Evolutionary conservation across 345 rosid genomes (phyloP), one percentile per base, ranked within the genome.

Genomic region (Dipteronia sinensis): DNA sequence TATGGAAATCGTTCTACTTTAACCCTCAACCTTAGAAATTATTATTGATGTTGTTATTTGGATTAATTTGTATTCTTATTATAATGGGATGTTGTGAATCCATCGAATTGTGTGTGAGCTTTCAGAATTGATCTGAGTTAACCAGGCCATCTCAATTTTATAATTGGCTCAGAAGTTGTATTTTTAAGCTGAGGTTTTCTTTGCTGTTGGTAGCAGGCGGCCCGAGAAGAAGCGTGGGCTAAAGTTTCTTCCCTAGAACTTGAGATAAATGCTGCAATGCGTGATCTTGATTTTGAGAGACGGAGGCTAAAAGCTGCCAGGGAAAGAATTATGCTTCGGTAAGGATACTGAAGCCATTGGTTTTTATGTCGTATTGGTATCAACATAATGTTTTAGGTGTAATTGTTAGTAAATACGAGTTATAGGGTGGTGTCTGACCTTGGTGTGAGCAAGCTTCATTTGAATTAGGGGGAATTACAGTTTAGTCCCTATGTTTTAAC

Each of bases 251-350:
- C 88, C 58, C 89, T 96, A 74, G 97, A 94, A 85, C 89, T 91
- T 74, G 97, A 96, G 84, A 92, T 94, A 81, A 89, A 85, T 80
- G 86, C 90, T 46, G 89, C 95, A 58, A 80, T 91, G 85, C 87
- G 88, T 53, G 98, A 96, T 84, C 97, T 96, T 82, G 97, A 94
- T 77, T 93, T 87, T 22, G 98, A 94, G 92, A 89, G 97, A 69
- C 90, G 94, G 76, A 86, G 97, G 84, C 87, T 94, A 73, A 95
- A 91, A 85, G 98, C 94, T 83, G 97, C 99, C 63, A 86, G 98
- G 84, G 99, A 96, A 90, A 96, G 95, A 87, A 91, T 94, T 68
- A 96, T 96, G 99, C 97, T 94, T 74, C 88, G 99, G 99, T 94
- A 87, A 83, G 92, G 73, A 73, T 69, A 64, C 23, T 40, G 64